Conservation (phyloP, 495 filamentous ascomycete genomes). For the Penicillium parvum region DNA sequence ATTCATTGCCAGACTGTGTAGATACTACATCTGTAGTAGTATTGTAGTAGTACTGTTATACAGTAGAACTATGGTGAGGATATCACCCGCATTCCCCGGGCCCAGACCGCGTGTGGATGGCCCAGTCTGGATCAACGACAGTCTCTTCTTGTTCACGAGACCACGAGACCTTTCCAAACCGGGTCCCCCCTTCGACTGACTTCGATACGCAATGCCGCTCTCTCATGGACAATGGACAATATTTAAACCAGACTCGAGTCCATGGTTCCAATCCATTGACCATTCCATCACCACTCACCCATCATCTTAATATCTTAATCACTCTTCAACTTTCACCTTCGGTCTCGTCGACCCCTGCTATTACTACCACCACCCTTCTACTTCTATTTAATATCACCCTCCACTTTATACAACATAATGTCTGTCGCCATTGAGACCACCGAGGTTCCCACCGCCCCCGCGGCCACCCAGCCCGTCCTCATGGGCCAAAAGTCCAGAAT, state of each 20-base stretch:
- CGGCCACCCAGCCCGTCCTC: conserved; percentile 20
- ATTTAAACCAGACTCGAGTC: conserved; percentile 8
- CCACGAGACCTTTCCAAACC: conserved; percentile 17
- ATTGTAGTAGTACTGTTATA: not conserved
- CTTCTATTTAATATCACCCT: not conserved
- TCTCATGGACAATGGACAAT: not conserved
- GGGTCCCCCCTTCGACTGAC: not conserved
- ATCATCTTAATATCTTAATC: conserved; percentile 7
- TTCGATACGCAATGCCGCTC: not conserved
- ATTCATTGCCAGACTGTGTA: not conserved
- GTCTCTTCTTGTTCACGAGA: conserved; percentile 22
- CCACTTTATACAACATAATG: conserved; percentile 22
- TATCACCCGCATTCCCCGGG: conserved; percentile 18
- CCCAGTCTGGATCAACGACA: conserved; percentile 6
- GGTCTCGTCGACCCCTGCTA: not conserved
- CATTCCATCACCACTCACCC: not conserved
- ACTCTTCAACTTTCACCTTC: not conserved
- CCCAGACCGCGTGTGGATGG: conserved; percentile 2
- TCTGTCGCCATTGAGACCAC: conserved; percentile 41
- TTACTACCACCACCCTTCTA: not conserved
- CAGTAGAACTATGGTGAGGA: conserved; percentile 1
- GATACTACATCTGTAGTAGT: not conserved
- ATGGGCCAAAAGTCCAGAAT: conserved; percentile 46
- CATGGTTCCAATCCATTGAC: not conserved
- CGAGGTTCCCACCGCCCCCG: conserved; percentile 23